Evolutionary conservation across 441 rosid species (phyloP), one percentile per base, ranked within the genome.

Genomic region (Brassica hybrid): DNA sequence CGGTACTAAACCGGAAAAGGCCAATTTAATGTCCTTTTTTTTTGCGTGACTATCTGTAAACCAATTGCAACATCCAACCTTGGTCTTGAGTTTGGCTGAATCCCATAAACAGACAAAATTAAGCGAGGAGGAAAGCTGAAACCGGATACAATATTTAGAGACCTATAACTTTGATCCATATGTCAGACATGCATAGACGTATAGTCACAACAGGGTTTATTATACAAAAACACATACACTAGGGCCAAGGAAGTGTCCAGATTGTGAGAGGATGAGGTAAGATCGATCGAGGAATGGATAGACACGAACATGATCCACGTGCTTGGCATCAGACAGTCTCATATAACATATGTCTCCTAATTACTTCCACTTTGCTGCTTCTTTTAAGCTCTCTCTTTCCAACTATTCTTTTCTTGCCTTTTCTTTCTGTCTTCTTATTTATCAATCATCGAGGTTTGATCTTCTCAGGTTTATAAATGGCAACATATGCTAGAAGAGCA

Each of bases 331-430:
- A 56, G 50, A 66, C 85, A 75, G 36, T 5, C 10, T 13, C 72
- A 38, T 50, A 56, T 65, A 76, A 83, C 92, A 90, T 75, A 83
- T 88, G 94, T 90, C 89, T 72, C 69, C 25, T 34, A 17, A 36
- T 60, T 23, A 67, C 74, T 48, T 78, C 84, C 82, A 77, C 65
- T 16, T 75, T 69, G 50, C 50, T 25, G 58, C 77, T 30, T 76
- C 80, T 76, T 72, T 80, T 76, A 74, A 69, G 65, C 41, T 50
- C 54, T 59, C 32, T 41, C 69, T 71, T 6, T 75, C 61, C 60
- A 16, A 0, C 6, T 6, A 64, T 67, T 50, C 6, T 48, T 48
- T 68, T 48, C 64, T 60, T 60, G 17, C 62, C 32, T 13, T 32
- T 73, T 36, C 32, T 32, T 48, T 48, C 17, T n/a, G 7, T 43